Percentiles rank a stretch among this genome's conserved stretches.
Evolutionary conservation across 1,284 basidiomycete genomes (phyloP).

Genomic region (Rhodofomes roseus): DNA sequence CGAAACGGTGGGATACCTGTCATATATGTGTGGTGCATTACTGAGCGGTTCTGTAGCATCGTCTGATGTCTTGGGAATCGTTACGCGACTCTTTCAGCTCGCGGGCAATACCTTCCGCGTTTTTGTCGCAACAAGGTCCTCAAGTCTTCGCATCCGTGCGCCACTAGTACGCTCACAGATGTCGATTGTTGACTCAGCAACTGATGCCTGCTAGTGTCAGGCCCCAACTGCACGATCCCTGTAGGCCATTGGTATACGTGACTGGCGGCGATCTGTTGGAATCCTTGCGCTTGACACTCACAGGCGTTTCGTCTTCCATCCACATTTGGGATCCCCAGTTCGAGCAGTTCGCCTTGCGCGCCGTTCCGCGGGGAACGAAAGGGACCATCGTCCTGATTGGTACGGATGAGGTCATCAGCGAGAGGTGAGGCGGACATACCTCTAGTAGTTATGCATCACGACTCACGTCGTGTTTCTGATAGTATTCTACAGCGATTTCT

Average conservation of each 20-base stretch:
- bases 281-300: constrained; percentile 49
- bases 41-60: constrained; percentile 26
- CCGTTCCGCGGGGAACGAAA: constrained; percentile 24
- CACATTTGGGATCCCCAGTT: constrained; percentile 52
- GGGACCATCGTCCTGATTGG: constrained; percentile 45
- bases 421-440: constrained; percentile 39
- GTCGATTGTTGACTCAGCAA: no score
- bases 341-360: constrained; percentile 47
- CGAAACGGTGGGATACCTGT: background rate
- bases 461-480: background rate
- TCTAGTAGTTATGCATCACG: background rate
- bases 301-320: constrained; percentile 62
- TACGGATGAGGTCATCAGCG: constrained; percentile 49
- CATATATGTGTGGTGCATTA: background rate
- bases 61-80: constrained; percentile 59
- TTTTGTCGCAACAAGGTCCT: constrained; percentile 61
- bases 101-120: constrained; percentile 38
- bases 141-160: constrained; percentile 48
- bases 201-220: constrained; percentile 28
- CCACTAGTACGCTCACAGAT: constrained; percentile 44
- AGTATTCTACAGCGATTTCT: constrained; percentile 62
- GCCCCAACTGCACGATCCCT: constrained; percentile 38
- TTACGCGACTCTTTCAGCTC: constrained; percentile 35
- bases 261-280: constrained; percentile 43
- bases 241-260: constrained; percentile 38